These are phyloP conservation scores for Fusarium acutatum DNA, from an alignment of 2,329 filamentous ascomycete species.

Conservation along the genomic window DNA sequence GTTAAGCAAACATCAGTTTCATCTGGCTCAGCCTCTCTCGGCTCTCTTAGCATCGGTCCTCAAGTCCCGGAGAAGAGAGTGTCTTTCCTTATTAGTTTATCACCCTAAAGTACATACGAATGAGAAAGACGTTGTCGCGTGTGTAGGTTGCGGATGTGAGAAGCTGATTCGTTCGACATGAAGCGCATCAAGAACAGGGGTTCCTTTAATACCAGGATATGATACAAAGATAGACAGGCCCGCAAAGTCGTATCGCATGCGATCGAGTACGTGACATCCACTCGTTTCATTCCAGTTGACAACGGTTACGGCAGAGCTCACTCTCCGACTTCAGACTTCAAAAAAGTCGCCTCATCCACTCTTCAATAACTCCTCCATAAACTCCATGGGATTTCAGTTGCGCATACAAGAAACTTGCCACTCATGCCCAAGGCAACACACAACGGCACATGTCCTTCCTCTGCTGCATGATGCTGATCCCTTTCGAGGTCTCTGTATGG, in stretches of 20 bases:
- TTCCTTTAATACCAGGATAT: background rate
- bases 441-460: constrained; percentile 2
- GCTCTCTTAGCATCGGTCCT: constrained; percentile 9
- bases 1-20: constrained; percentile 11
- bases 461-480: constrained; percentile 14
- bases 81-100: constrained; percentile 1
- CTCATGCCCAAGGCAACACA: constrained; percentile 13
- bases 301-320: background rate
- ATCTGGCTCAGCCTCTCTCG: constrained; percentile 35
- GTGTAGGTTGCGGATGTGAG: constrained; percentile 5
- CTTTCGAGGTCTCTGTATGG: background rate
- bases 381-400: constrained; percentile 18
- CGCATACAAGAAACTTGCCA: constrained; percentile 15
- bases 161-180: constrained; percentile 30
- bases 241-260: constrained; percentile 1
- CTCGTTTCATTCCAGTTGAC: background rate
- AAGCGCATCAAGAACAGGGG: constrained; percentile 13
- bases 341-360: background rate
- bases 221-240: constrained; percentile 1
- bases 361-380: constrained; percentile 14
- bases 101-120: background rate
- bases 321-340: background rate
- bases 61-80: constrained; percentile 2
- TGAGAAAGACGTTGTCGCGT: constrained; percentile 22
- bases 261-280: constrained; percentile 13